Base-by-base conservation (phyloP, 2,329 filamentous ascomycete species). In the Paraphaeosphaeria minitans region DNA sequence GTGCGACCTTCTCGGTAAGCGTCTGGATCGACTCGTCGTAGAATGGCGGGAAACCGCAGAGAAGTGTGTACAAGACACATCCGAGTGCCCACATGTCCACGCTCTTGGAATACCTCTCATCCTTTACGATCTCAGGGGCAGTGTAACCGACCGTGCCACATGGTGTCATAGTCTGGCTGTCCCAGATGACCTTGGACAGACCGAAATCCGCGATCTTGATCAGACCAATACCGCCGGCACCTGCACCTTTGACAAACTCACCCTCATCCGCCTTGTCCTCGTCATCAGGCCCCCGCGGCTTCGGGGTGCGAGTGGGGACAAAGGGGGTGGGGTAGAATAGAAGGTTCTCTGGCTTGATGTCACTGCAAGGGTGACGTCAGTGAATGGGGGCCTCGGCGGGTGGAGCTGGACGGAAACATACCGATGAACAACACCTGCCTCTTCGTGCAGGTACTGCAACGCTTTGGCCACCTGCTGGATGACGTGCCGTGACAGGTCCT, bases 31-130 rank as follows among this genome's bases (percentile, higher is more conserved):
- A 97, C 80, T 99, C 95, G 68, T 99, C 95, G 77, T 99, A 97
- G 79, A 99, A 99, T 2, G 95, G 95, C 10, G 95, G 95, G 81
- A 99, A 99, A 14, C 95, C 95, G 70, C 95, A 99, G 16, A 99
- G 89, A 1, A 99, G 82, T 0, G 95, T 99, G 81, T 99, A 99
- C 5, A 99, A 83, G 12, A 99, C 95, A 75, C 95, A 99, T 14
- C 95, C 95, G 33, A 99, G 80, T 3, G 95, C 95, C 95, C 95
- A 99, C 95, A 99, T 99, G 73, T 99, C 95, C 47, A 99, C 95
- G 53, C 92, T 96, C 83, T 98, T 99, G 39, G 94, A 98, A 78
- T 99, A 99, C 22, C 93, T 88, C 79, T 99, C 95, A 78, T 99
- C 95, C 80, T 98, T 98, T 75, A 99, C 95, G 63, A 99, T 99